Conservation (phyloP, 192 early-diverging fungal genomes). For the Dissophora ornata region DNA sequence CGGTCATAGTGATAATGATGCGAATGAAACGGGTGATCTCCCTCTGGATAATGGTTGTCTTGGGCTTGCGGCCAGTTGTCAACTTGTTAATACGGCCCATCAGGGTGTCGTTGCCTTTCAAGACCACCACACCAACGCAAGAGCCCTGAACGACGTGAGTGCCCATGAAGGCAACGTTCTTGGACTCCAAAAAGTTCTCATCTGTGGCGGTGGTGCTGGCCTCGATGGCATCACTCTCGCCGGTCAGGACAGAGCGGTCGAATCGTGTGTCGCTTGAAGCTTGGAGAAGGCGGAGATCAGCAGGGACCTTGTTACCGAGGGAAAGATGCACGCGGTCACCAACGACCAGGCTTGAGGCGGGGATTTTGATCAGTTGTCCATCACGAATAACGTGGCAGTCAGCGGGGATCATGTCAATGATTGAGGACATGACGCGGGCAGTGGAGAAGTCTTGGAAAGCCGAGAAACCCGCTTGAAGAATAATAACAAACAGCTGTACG, state of each 20-base stretch:
- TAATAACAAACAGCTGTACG: conserved; percentile 65
- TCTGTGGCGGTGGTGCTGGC: conserved; percentile 73
- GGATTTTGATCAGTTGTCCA: conserved; percentile 61
- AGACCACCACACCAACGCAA: conserved; percentile 78
- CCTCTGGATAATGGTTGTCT: conserved; percentile 66
- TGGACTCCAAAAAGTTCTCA: conserved; percentile 80
- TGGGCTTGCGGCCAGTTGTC: conserved; percentile 45
- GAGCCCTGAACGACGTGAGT: conserved; percentile 76
- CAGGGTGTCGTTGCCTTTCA: conserved; percentile 80
- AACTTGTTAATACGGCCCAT: conserved; percentile 79
- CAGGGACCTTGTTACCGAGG: conserved; percentile 80
- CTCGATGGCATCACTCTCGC: conserved; percentile 74
- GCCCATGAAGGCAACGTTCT: conserved; percentile 85
- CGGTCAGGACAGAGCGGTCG: conserved; percentile 85
- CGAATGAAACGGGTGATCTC: conserved; percentile 75
- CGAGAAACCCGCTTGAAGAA: conserved; percentile 74
- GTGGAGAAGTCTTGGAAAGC: conserved; percentile 80
- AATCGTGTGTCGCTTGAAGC: conserved; percentile 76
- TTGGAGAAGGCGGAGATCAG: conserved; percentile 77
- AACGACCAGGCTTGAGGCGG: conserved; percentile 69
- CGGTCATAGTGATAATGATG: conserved; percentile 68
- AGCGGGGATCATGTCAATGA: conserved; percentile 75
- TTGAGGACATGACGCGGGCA: conserved; percentile 74
- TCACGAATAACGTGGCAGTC: conserved; percentile 76
- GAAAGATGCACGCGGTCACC: conserved; percentile 81